Evolutionary conservation across 2,329 filamentous ascomycete genomes (phyloP), one percentile per base, ranked within the genome.

Genomic region (Chaetoscypha palmicola): DNA sequence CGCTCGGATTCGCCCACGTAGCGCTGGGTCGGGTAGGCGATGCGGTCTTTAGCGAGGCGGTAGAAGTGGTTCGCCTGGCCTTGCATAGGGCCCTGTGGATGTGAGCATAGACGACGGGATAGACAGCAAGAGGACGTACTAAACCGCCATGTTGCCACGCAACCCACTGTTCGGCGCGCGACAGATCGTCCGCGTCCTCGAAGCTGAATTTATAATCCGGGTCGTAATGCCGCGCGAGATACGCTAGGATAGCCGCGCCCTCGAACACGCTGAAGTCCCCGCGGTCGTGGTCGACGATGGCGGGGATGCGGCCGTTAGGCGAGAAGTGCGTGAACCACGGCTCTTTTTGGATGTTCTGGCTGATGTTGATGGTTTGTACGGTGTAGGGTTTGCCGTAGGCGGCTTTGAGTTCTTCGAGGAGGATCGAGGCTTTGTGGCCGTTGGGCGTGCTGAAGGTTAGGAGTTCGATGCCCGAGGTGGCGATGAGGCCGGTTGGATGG

Each of bases 1-100:
- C n/a, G n/a, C n/a, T n/a, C n/a, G n/a, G n/a, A n/a, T 69, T 91
- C 86, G 57, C 84, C 86, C 41, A 82, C 70, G 63, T 90, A 91
- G 31, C 86, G 76, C 58, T 83, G 80, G 12, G 83, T 74, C 38
- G 73, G 79, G 62, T 88, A 90, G 38, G 79, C 71, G 56, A 86
- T 81, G 58, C 73, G 74, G 57, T 86, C 81, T 32, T 80, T 77
- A 3, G 82, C 76, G 55, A 81, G 80, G 31, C 76, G 73, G 41
- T 69, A 62, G 68, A 90, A 90, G 66, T 90, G 83, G 63, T 84
- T 82, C 46, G 82, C 79, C 61, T 89, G 84, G 19, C 79, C 84
- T 62, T 88, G 83, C 70, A 75, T 76, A 2, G 84, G 83, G 1
- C 83, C 83, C 83, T n/a, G 80, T 82, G 10, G 28, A 9, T 23